Base-by-base conservation (phyloP, 768 basidiomycete species). In the Porpolomopsis calyptriformis region DNA sequence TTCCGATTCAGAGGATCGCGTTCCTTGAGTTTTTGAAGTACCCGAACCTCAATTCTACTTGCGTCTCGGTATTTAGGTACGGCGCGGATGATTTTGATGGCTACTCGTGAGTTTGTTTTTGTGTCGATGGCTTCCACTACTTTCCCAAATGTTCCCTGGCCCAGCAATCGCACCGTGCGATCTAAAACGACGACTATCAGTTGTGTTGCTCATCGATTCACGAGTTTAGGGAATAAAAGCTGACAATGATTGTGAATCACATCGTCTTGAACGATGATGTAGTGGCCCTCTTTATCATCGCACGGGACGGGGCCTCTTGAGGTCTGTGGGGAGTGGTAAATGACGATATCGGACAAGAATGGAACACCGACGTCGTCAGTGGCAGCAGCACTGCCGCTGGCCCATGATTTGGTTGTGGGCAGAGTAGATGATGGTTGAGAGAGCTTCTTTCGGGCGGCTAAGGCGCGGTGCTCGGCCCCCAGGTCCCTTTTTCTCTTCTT, bases 1-100 rank as follows among this genome's bases (percentile, higher is more conserved):
- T 94, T 82, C 57, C 74, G 68, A 65, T 97, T 97, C 55, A 68
- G 64, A 11, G 90, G 86, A 69, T 99, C 94, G 45, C 82, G 75
- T 63, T 86, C 81, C 60, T 85, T 88, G 54, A 98, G 80, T 59
- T 84, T 84, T 64, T 92, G 81, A 38, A 99, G 74, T 16, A 99
- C 96, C 43, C 92, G 80, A 56, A 98, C 83, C 67, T 99, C 96
- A 49, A 98, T 98, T 70, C 90, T 94, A 64, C 89, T 92, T 10
- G 96, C 96, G 65, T 99, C 96, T 38, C 96, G 86, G 60, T 98
- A 99, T 67, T 98, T 99, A 42, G 89, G 94, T 42, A 99, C 94
- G 42, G 92, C 91, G 40, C 96, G 82, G 55, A 99, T 99, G 49
- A 99, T 93, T 74, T 99, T 99, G 70, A 99, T 91, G 42, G 96